Base-by-base conservation (phyloP, 75 land plant species). In the Selaginella moellendorffii region DNA sequence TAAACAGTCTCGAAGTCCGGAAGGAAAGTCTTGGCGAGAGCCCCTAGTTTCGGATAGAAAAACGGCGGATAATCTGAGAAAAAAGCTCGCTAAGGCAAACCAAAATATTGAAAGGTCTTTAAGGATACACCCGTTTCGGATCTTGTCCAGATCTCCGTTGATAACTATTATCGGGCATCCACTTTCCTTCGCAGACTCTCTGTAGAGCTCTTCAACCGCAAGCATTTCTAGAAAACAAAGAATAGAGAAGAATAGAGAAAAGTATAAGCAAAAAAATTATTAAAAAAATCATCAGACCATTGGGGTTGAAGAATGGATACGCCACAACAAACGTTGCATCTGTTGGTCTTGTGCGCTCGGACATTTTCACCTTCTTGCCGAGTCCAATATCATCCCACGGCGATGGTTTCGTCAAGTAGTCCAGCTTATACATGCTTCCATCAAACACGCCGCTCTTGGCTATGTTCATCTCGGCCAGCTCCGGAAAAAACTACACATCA, bases 81-180 rank as follows among this genome's bases (percentile, higher is more conserved):
- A 46, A n/a, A n/a, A 36, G 46, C 46, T 36, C 46, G 46, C 46
- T 36, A 36, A 36, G 46, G 14, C 5, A 36, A 36, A n/a, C 5
- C 46, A 36, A 5, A 5, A 5, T 36, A 36, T 5, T 36, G 14
- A 36, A 5, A 36, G 5, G 14, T 36, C 5, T 14, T 14, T 36
- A 36, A 92, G 89, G 96, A 92, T 92, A 92, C 97, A 92, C n/a
- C 97, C 97, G 71, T 85, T 85, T 73, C 97, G 75, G 66, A 92
- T 92, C 2, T 93, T 72, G 62, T 92, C 97, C 27, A 92, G 80
- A 68, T 92, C 97, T 54, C 97, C 97, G 73, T 92, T 92, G 79
- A 92, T 88, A 18, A 92, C 80, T 24, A 92, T 85, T 63, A 92
- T 67, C 29, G 76, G 81, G 21, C 90, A 64, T n/a, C 65, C 31